Evolutionary conservation across 495 filamentous ascomycete genomes (phyloP).

Genomic region (Aspergillus cavernicola): DNA sequence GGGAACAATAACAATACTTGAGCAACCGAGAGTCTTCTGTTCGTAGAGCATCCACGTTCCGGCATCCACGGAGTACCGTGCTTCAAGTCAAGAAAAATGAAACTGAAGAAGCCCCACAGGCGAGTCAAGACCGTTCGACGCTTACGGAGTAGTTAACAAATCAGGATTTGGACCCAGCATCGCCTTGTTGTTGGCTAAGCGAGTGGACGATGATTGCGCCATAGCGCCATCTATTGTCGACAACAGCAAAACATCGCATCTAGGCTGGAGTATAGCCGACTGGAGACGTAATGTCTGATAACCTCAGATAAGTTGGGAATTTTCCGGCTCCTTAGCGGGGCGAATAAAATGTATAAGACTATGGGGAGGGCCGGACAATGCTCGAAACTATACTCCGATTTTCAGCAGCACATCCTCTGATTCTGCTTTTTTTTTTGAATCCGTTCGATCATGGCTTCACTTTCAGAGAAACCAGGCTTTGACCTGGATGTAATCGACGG

Average conservation of each 20-base stretch:
- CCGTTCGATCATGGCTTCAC: background rate
- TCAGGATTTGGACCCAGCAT: background rate
- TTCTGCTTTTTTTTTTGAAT: too few species aligned
- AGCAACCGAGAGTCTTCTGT: too few species aligned
- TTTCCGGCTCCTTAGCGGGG: background rate
- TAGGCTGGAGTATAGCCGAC: background rate
- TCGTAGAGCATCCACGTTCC: too few species aligned
- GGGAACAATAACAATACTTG: too few species aligned
- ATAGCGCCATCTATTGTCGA: slow-evolving; percentile 8
- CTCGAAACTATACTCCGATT: too few species aligned
- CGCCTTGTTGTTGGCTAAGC: background rate
- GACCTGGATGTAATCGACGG: background rate
- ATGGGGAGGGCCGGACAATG: too few species aligned
- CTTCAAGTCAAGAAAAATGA: too few species aligned
- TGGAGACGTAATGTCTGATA: background rate
- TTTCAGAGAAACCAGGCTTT: background rate
- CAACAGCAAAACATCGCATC: slow-evolving; percentile 8
- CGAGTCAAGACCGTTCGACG: background rate
- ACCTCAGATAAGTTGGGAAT: background rate
- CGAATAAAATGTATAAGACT: background rate
- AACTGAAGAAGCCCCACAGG: background rate
- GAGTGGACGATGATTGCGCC: slow-evolving; percentile 9
- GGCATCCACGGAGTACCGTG: too few species aligned
- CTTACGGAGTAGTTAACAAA: too few species aligned
- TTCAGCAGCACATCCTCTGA: too few species aligned